Evolutionary conservation across 768 basidiomycete genomes (phyloP), one percentile per base, ranked within the genome.

Genomic region (Boletus rex-veris): DNA sequence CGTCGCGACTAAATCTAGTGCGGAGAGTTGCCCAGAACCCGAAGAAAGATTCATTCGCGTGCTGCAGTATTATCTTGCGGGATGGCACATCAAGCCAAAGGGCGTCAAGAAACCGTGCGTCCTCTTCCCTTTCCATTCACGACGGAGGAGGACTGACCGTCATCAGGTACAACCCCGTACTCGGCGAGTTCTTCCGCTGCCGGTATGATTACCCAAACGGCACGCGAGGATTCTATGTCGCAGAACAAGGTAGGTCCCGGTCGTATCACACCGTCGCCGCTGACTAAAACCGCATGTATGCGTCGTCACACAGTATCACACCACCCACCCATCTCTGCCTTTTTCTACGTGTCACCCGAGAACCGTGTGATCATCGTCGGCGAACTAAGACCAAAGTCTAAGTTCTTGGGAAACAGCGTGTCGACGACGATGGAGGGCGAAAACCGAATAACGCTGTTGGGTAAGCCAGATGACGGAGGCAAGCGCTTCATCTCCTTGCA

Each of bases 41-140:
- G 88, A 96, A 69, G 94, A 96, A 67, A 78, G 97, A 41, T 98
- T 98, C 70, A 80, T 96, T 58, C 81, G 85, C 46, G 92, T 98
- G 2, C 78, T 98, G 33, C 88, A 90, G 58, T 97, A 95, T 70
- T 99, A 98, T 69, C 85, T 99, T 44, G 88, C 91, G n/a, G 97
- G 97, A 21, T 99, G 97, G 97, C 97, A 98, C 73, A 95, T 98
- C 75, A 98, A 98, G 73, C 95, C 97, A 60, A 95, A 90, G 75
- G 97, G 94, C 49, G 97, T 98, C 56, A 99, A 99, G 88, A 99
- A 99, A 74, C 96, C 96, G 84, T 94, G 64, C 73, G 89, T 77
- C 55, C 44, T 11, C 43, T 2, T 35, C 39, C n/a, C 18, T 38
- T 28, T 5, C 26, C 43, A 3, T 10, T 36, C 30, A 7, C 21